Base-by-base conservation (phyloP, 306 rosid species). In the Vachellia pachyceras region DNA sequence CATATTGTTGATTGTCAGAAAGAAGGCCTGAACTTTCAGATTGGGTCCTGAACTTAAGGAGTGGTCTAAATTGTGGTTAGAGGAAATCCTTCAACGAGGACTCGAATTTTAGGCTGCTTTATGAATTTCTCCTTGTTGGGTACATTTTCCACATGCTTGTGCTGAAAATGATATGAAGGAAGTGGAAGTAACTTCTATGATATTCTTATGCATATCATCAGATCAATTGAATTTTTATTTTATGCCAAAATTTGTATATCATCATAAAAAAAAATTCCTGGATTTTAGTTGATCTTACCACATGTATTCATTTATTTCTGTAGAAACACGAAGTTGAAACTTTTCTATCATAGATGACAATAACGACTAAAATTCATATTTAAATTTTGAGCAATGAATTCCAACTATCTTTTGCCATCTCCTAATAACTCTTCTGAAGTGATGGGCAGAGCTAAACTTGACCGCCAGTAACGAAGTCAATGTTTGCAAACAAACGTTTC, bases 21-120 rank as follows among this genome's bases (percentile, higher is more conserved):
- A 1, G 86, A 86, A 2, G 87, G 83, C 45, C 11, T 77, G 42
- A 89, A 86, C 17, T 20, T 92, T 92, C 61, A 86, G 97, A 82
- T 54, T 90, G 80, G 90, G 97, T 61, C 97, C 94, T 45, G 86
- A 90, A 41, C 86, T 90, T 54, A 92, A 89, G 94, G 89, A 88
- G 18, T 89, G 84, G 6, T 90, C 92, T 0, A 35, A 79, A 3
- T 9, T 83, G 52, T 90, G 88, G 91, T 77, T 88, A 6, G 88
- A 92, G 25, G 85, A 88, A 50, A 86, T 76, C 25, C 82, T 92
- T 23, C 57, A 79, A 25, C 87, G 75, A 6, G 88, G 89, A 44
- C 66, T 80, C 14, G 13, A 73, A 68, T 52, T 20, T 46, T 25
- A 57, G 3, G 35, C 39, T 29, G 40, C 29, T 63, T 29, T 33